phyloP scores from a whole-genome alignment of 768 basidiomycete species.

The Suillus bovinus region DNA sequence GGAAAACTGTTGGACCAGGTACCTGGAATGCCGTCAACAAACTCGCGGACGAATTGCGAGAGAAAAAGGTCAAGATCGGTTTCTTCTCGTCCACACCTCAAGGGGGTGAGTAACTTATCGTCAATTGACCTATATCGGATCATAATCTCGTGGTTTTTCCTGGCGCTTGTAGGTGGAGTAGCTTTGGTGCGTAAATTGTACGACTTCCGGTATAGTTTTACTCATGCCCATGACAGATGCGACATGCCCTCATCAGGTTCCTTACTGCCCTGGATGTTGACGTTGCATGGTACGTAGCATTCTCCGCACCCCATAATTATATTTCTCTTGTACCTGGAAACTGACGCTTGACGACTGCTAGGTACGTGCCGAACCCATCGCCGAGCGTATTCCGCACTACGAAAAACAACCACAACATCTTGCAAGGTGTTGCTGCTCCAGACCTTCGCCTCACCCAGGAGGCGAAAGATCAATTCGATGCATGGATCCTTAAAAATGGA shows the following conservation, averaged over 20 bases:
- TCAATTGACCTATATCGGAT: slow-evolving; percentile 13
- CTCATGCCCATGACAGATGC: slow-evolving; percentile 59
- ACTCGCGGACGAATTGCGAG: slow-evolving; percentile 80
- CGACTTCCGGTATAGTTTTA: slow-evolving; percentile 11
- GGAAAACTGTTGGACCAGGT: slow-evolving; percentile 66
- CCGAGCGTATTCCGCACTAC: slow-evolving; percentile 91
- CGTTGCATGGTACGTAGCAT: slow-evolving; percentile 67
- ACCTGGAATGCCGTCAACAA: slow-evolving; percentile 84
- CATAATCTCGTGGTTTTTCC: slow-evolving; percentile 27
- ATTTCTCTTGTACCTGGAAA: neutral
- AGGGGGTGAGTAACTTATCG: slow-evolving; percentile 58
- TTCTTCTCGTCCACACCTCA: slow-evolving; percentile 97
- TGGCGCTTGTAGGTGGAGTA: slow-evolving; percentile 69
- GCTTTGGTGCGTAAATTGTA: slow-evolving; percentile 66
- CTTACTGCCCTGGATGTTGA: slow-evolving; percentile 79
- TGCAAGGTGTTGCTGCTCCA: slow-evolving; percentile 88
- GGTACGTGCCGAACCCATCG: slow-evolving; percentile 88
- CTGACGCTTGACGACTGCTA: slow-evolving; percentile 28
- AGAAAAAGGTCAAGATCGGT: slow-evolving; percentile 85
- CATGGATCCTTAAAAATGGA: slow-evolving; percentile 90
- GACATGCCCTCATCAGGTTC: slow-evolving; percentile 91
- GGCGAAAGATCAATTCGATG: slow-evolving; percentile 77
- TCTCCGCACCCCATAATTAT: slow-evolving; percentile 10
- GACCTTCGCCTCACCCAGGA: slow-evolving; percentile 76
- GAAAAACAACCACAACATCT: slow-evolving; percentile 93